phyloP scores from a whole-genome alignment of 495 filamentous ascomycete genomes.

The Penicillium daleae region DNA sequence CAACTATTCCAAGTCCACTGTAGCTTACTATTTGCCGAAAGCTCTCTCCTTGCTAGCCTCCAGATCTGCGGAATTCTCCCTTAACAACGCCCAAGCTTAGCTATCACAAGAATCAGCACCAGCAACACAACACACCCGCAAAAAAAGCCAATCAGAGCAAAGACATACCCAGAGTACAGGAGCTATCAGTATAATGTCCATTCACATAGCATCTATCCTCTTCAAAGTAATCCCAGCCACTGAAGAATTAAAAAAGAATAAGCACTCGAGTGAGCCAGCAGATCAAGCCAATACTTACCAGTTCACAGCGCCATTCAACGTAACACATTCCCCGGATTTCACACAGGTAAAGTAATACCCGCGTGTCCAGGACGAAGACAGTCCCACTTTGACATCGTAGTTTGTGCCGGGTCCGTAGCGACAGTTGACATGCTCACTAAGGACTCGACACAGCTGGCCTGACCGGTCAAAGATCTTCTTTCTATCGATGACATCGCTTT shows the following conservation, averaged over 20 bases:
- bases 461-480: not conserved
- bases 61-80: no score
- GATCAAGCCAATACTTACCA: not conserved
- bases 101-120: not conserved
- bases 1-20: not conserved
- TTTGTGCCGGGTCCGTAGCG: not conserved
- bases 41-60: not conserved
- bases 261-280: not conserved
- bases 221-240: constrained; percentile 6
- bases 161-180: not conserved
- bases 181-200: constrained; percentile 1
- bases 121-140: no score
- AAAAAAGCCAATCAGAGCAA: no score
- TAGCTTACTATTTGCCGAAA: not conserved
- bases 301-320: constrained; percentile 1
- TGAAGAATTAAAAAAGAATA: not conserved
- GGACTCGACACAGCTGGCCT: constrained; percentile 3
- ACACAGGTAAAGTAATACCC: constrained; percentile 6
- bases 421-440: constrained; percentile 1
- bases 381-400: not conserved
- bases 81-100: constrained; percentile 1
- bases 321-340: not conserved
- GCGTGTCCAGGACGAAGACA: constrained; percentile 1
- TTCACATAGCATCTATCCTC: constrained; percentile 2
- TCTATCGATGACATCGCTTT: not conserved